phyloP scores from a whole-genome alignment of 768 basidiomycete genomes.

The Phanerochaete sordida region DNA sequence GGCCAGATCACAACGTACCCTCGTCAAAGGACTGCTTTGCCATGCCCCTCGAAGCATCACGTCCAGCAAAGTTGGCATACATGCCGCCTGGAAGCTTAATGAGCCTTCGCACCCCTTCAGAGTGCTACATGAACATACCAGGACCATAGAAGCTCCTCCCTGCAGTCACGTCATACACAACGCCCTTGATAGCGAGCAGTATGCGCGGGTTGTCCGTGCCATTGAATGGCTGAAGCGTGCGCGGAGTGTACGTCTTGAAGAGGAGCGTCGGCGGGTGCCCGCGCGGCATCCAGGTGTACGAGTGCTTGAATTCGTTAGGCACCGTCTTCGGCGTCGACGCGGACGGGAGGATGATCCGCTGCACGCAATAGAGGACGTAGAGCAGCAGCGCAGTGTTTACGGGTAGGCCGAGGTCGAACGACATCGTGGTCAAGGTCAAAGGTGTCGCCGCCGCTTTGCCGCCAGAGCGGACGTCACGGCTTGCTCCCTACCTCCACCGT shows the following conservation, averaged over 20 bases:
- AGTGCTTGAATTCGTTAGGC: conserved; percentile 71
- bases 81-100: conserved; percentile 65
- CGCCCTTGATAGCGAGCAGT: conserved; percentile 80
- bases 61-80: conserved; percentile 96
- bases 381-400: conserved; percentile 75
- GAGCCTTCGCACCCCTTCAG: neutral
- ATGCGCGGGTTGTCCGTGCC: conserved; percentile 69
- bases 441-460: neutral
- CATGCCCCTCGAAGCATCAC: conserved; percentile 96
- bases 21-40: conserved; percentile 94
- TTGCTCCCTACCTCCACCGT: neutral
- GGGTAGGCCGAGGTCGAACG: conserved; percentile 59
- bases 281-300: conserved; percentile 92
- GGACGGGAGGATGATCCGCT: conserved; percentile 73
- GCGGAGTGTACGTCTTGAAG: conserved; percentile 77
- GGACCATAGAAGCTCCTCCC: conserved; percentile 95
- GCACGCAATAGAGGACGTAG: conserved; percentile 76
- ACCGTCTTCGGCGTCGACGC: conserved; percentile 43
- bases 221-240: conserved; percentile 64
- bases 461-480: neutral
- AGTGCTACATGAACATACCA: conserved; percentile 45
- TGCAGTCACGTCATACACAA: conserved; percentile 89
- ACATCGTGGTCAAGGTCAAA: conserved; percentile 19
- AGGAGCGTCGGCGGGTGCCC: conserved; percentile 74
- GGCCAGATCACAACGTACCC: conserved; percentile 46